A percentile compares a stretch with the other conserved stretches of the same genome.
Evolutionary conservation across 345 rosid species (phyloP).

Genomic region (Linum tenue): DNA sequence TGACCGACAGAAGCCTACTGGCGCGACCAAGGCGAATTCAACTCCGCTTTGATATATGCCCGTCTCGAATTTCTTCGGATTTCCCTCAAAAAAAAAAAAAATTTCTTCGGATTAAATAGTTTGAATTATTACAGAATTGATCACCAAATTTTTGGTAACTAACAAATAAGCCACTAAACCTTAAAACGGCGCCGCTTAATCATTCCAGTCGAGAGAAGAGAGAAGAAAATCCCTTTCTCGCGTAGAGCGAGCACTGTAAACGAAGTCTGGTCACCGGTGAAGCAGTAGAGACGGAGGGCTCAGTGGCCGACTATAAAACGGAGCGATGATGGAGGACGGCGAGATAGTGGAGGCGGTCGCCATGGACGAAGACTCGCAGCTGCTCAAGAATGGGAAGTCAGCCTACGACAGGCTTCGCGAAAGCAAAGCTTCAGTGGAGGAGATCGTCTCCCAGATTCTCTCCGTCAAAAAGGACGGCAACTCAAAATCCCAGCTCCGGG

Average conservation of each 20-base stretch:
- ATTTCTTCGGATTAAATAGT: too few species aligned
- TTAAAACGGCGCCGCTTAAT: not conserved
- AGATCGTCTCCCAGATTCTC: conserved; percentile 55
- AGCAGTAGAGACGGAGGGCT: not conserved
- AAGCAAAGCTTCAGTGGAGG: conserved; percentile 68
- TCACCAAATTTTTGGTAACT: too few species aligned
- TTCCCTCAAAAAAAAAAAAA: too few species aligned
- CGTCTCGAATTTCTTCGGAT: not conserved
- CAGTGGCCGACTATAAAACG: not conserved
- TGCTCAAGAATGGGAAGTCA: conserved; percentile 33
- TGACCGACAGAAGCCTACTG: not conserved
- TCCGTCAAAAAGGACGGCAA: conserved; percentile 44
- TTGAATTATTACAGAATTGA: too few species aligned
- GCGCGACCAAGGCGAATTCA: not conserved
- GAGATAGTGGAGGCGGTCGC: conserved; percentile 72
- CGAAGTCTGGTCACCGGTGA: not conserved
- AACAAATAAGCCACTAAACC: too few species aligned
- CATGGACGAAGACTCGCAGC: conserved; percentile 29
- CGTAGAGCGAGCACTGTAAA: not conserved
- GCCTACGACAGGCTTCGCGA: conserved; percentile 57
- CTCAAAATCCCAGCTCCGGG: conserved; percentile 58
- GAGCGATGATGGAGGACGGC: conserved; percentile 69
- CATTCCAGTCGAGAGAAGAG: not conserved
- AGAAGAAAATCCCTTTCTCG: not conserved
- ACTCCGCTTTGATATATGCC: not conserved